phyloP scores from a whole-genome alignment of 805 yeast genomes.

The Metschnikowia hibisci region DNA sequence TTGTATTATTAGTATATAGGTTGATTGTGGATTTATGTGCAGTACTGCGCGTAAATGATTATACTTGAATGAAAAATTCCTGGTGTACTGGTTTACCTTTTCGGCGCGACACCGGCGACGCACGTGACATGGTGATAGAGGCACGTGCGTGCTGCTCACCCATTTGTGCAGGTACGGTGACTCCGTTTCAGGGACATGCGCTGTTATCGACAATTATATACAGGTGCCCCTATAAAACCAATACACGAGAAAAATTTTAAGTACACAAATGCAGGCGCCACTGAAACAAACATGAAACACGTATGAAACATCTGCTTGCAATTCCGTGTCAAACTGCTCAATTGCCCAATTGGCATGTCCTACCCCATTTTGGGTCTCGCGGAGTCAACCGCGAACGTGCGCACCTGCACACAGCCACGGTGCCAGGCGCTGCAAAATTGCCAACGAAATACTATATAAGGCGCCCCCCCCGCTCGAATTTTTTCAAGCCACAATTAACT shows the following conservation, averaged over 20 bases:
- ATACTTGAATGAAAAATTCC: background rate
- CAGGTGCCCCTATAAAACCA: no score
- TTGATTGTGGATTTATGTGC: no score
- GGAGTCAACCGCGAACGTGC: conserved; percentile 3
- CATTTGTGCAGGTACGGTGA: background rate
- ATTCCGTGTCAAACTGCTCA: no score
- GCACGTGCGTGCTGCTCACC: conserved; percentile 3
- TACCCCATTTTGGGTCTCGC: background rate
- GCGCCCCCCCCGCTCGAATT: conserved; percentile 2
- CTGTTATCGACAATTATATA: no score
- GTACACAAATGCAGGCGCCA: no score
- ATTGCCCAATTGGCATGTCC: no score
- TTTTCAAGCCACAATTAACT: conserved; percentile 17
- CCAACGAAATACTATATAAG: conserved; percentile 2
- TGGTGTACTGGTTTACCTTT: background rate
- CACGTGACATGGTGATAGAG: background rate
- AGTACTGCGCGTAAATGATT: no score
- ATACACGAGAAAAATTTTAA: no score
- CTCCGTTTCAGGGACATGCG: background rate
- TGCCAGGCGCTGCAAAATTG: conserved; percentile 4
- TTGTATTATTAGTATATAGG: no score
- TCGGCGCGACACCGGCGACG: conserved; percentile 1
- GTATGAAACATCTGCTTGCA: background rate
- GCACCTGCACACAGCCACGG: conserved; percentile 6
- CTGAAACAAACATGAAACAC: no score